A percentile compares a stretch with the other conserved stretches of the same genome.
Conservation (phyloP, 2,329 filamentous ascomycete genomes). For the Arthrinium puccinioides region DNA sequence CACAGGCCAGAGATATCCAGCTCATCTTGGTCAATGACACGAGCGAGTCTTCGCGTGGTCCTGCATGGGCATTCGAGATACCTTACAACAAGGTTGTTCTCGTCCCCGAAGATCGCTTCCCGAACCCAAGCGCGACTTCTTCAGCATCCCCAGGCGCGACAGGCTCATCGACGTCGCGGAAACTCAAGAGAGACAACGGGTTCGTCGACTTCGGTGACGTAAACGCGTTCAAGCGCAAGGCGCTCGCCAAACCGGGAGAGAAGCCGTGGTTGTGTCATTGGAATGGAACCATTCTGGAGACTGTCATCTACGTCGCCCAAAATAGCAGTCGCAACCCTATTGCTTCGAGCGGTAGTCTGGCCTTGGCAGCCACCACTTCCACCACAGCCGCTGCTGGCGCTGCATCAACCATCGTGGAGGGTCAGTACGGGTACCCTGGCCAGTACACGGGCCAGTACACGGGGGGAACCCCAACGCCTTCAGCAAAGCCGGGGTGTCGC, state of each 20-base stretch:
- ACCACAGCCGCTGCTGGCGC: slow-evolving; percentile 15
- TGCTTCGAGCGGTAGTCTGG: no score
- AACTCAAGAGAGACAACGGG: not conserved
- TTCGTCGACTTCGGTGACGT: slow-evolving; percentile 12
- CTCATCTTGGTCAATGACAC: slow-evolving; percentile 46
- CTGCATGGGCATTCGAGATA: slow-evolving; percentile 47
- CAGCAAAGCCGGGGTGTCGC: no score
- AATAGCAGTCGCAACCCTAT: slow-evolving; percentile 32
- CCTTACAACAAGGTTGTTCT: slow-evolving; percentile 51
- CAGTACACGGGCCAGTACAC: no score
- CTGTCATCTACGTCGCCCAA: slow-evolving; percentile 50
- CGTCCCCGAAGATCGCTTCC: slow-evolving; percentile 34
- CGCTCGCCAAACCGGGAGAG: slow-evolving; percentile 36
- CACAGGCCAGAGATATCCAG: slow-evolving; percentile 30
- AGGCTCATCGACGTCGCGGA: slow-evolving; percentile 8
- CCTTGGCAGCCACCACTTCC: slow-evolving; percentile 2
- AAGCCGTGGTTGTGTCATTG: slow-evolving; percentile 53
- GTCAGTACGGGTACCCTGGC: no score
- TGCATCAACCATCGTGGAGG: no score
- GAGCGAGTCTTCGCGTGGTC: slow-evolving; percentile 37
- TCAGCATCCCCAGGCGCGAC: slow-evolving; percentile 3
- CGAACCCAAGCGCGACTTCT: slow-evolving; percentile 8
- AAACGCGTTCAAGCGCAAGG: slow-evolving; percentile 27
- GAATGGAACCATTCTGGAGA: slow-evolving; percentile 46
- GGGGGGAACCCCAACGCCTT: no score